phyloP scores from a whole-genome alignment of 1,139 yeast species.

The Tardiomyces depauwii region DNA sequence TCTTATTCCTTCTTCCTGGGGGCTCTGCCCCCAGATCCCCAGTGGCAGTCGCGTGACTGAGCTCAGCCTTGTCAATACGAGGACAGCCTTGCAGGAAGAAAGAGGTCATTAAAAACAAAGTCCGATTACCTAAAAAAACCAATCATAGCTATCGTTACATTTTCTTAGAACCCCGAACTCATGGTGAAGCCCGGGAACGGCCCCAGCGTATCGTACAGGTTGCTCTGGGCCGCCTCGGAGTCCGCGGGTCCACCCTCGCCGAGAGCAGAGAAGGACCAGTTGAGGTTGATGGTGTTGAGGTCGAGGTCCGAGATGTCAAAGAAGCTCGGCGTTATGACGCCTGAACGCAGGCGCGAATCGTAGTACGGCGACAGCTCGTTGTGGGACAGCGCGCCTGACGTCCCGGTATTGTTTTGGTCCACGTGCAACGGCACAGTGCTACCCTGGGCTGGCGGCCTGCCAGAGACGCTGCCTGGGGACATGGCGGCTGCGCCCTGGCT shows the following conservation, averaged over 20 bases:
- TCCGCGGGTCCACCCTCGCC: background rate
- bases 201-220: background rate
- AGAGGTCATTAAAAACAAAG: too few species aligned
- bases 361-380: too few species aligned
- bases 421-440: too few species aligned
- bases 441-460: too few species aligned
- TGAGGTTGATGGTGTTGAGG: background rate
- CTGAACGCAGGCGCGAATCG: background rate
- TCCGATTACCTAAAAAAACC: too few species aligned
- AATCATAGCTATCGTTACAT: too few species aligned
- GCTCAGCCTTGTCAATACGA: too few species aligned
- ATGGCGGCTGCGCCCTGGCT: background rate
- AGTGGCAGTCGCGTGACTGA: too few species aligned
- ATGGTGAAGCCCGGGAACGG: background rate
- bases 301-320: background rate
- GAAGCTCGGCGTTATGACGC: background rate
- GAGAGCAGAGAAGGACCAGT: background rate
- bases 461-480: too few species aligned
- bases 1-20: too few species aligned
- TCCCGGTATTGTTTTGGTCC: background rate
- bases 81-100: too few species aligned
- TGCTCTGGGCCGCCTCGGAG: background rate
- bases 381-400: background rate
- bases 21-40: too few species aligned
- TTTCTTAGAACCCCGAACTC: background rate